Conservation (phyloP, 176 grass and related monocot genomes). For the Luzula sylvatica region DNA sequence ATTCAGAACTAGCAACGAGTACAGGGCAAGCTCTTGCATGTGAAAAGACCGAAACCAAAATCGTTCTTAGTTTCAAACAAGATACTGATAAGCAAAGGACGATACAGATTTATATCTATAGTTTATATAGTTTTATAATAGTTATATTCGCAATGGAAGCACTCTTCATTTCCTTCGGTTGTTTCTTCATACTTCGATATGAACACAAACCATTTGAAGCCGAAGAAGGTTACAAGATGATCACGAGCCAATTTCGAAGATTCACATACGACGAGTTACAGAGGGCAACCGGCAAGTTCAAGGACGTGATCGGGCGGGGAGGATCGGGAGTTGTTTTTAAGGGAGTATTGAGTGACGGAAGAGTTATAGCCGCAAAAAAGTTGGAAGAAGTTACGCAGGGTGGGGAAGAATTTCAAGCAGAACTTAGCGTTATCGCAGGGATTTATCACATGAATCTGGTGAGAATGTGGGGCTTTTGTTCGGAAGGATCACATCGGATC, state of each 20-base stretch:
- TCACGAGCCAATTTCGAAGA: conserved; percentile 17
- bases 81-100: neutral
- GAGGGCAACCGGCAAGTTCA: conserved; percentile 12
- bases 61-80: conserved; percentile 10
- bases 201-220: conserved; percentile 10
- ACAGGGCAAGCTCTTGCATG: neutral
- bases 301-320: conserved; percentile 20
- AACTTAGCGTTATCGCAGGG: conserved; percentile 6
- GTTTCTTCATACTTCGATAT: conserved; percentile 8
- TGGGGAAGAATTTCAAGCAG: conserved; percentile 23
- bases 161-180: conserved; percentile 22
- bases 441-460: conserved; percentile 30
- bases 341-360: conserved; percentile 11
- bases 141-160: conserved; percentile 15
- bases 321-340: conserved; percentile 19
- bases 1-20: neutral
- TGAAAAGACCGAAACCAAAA: neutral
- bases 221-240: conserved; percentile 31
- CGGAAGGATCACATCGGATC: conserved; percentile 10
- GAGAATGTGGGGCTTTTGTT: conserved; percentile 12
- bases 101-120: conserved; percentile 14
- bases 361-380: conserved; percentile 22
- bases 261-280: conserved; percentile 23
- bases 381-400: conserved; percentile 21
- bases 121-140: neutral